Percentiles rank a stretch among this genome's conserved stretches.
These are phyloP conservation scores for Brassica incana DNA, from an alignment of 345 rosid genomes.

Conservation along the genomic window DNA sequence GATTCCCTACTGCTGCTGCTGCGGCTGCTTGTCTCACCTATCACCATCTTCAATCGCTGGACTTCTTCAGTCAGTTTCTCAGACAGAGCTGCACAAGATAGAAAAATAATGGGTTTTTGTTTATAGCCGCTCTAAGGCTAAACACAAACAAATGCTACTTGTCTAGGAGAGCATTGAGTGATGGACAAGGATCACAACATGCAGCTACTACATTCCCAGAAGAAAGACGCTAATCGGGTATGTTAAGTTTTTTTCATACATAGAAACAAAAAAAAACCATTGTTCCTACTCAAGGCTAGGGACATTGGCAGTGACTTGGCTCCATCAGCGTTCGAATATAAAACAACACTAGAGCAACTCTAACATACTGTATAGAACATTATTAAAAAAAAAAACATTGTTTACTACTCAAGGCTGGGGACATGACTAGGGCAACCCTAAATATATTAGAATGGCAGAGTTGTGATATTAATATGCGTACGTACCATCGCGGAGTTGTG, in stretches of 20 bases:
- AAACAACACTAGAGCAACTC: not conserved
- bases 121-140: not conserved
- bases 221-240: not conserved
- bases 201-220: not conserved
- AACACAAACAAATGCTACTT: not conserved
- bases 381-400: not conserved
- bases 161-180: not conserved
- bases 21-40: conserved; percentile 42
- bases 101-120: not conserved
- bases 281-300: not conserved
- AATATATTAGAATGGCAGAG: not conserved
- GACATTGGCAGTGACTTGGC: not conserved
- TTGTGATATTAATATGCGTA: not conserved
- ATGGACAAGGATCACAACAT: not conserved
- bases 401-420: not conserved
- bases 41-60: conserved; percentile 42
- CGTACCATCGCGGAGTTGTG: conserved; percentile 56
- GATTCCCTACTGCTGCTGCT: conserved; percentile 9
- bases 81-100: conserved; percentile 45
- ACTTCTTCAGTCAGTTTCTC: conserved; percentile 52
- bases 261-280: not conserved
- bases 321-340: not conserved
- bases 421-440: not conserved
- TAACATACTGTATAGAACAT: not conserved
- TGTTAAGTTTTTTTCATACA: not conserved